Evolutionary conservation across 208 protist genomes (phyloP), one percentile per base, ranked within the genome.

Genomic region (Acanthamoeba polyphaga): DNA sequence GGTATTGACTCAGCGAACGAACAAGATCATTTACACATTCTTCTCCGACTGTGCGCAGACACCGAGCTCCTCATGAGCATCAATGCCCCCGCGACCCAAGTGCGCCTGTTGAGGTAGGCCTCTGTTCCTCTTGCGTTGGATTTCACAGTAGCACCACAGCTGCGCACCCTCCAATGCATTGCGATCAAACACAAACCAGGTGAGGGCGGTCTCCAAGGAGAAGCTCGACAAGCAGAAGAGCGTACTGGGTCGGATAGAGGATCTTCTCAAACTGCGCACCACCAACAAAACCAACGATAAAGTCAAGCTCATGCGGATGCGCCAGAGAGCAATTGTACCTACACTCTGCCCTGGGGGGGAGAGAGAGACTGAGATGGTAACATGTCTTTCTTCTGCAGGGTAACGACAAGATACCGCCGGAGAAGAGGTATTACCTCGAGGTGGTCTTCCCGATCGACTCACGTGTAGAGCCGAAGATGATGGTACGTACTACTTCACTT

Each of bases 361-460:
- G 43, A 49, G 43, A 49, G 43, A 46, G 43, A 4, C 6, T 3
- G 43, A 49, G 43, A 49, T 38, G 43, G 43, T 49, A 49, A 49
- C 43, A 49, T 5, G 2, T 49, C 43, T 49, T 49, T 49, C 43
- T 49, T 58, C 17, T 0, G 24, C 82, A 90, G 82, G 82, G 82
- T 24, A 68, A 90, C 51, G 82, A 90, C 9, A 90, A 68, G 22
- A 43, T 90, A 68, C 82, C 82, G 27, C 29, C 82, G 66, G 89
- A 93, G 64, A 93, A 93, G 12, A 13, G 89, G 15, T 93, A 93
- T 22, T 93, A 93, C 34, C 29, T 93, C 10, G 89, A 93, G 34
- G 89, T 93, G 6, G 64, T 93, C 8, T 93, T 80, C 49, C 89
- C 89, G 3, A 82, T 93, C 17, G 89, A 93, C 64, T 66, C 46